Evolutionary conservation across 495 filamentous ascomycete genomes (phyloP), one percentile per base, ranked within the genome.

Genomic region (Physcia stellaris): DNA sequence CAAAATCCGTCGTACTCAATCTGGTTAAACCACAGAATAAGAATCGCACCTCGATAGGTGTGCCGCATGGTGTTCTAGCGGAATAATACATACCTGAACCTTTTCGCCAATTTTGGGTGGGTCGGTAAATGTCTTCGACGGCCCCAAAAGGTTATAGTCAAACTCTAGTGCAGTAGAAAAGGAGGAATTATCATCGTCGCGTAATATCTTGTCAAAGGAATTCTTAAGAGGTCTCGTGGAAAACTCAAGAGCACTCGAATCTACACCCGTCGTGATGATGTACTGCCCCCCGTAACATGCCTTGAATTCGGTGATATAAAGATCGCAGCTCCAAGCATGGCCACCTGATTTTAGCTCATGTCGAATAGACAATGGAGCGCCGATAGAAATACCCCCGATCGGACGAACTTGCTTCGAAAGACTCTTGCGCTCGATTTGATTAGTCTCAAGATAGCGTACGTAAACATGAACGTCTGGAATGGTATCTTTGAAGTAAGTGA

Each of bases 1-100:
- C 41, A 43, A 24, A 43, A 31, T 21, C 41, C 37, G 41, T 43
- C 41, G 24, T 43, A 43, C 41, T 43, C 41, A 35, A 43, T 43
- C 37, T 43, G 26, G 37, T 35, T 28, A 37, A 43, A 26, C 28
- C 41, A 43, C 41, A 43, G 41, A 42, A 43, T 43, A 31, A 42
- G 39, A 42, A 42, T 37, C 34, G 22, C 16, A 42, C 18, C 27
- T 31, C 32, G 23, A 41, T 21, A 34, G 22, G 36, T 20, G 22
- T 16, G 5, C 30, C 19, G 17, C 16, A 24, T 37, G 12, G 21
- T 37, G 19, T 37, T 37, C 21, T 37, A 37, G 21, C 21, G 20
- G 21, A 24, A 24, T 22, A 37, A 37, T 37, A 37, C 35, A 37
- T 37, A 37, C 35, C 21, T 37, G 35, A 37, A 37, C 35, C 35